Evolutionary conservation across 441 rosid genomes (phyloP).

Genomic region (Aquilaria agallochum): DNA sequence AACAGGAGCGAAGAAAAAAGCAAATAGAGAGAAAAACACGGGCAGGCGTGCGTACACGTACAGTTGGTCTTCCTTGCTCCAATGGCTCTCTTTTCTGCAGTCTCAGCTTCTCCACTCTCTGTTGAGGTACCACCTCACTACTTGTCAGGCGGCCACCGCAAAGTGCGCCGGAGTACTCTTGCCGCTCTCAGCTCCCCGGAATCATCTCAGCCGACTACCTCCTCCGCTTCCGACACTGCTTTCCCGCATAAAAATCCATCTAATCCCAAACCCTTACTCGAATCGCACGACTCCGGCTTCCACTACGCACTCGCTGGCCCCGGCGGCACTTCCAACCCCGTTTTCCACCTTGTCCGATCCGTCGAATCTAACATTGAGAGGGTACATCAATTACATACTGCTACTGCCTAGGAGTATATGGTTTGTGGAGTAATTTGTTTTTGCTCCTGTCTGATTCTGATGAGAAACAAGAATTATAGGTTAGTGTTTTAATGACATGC

Average conservation of each 20-base stretch:
- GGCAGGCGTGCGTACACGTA: too few relatives aligned
- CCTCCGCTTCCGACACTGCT: constrained; percentile 13
- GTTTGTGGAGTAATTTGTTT: neutral
- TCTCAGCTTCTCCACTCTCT: constrained; percentile 35
- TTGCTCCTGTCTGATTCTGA: neutral
- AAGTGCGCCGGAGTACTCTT: constrained; percentile 20
- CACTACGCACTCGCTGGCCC: constrained; percentile 30
- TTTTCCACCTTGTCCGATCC: constrained; percentile 43
- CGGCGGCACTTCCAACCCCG: constrained; percentile 26
- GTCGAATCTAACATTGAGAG: constrained; percentile 69
- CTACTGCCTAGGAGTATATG: too few relatives aligned
- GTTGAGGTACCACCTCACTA: constrained; percentile 20
- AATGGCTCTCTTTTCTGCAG: constrained; percentile 42
- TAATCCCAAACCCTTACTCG: constrained; percentile 17
- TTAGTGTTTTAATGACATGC: neutral
- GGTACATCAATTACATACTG: constrained; percentile 22
- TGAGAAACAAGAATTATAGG: neutral
- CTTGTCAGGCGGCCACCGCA: constrained; percentile 21
- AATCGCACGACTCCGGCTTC: constrained; percentile 35
- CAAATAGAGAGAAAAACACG: too few relatives aligned
- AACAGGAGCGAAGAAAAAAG: too few relatives aligned
- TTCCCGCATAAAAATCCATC: constrained; percentile 22
- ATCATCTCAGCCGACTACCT: constrained; percentile 33
- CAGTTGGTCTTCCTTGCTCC: neutral
- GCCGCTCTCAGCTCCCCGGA: constrained; percentile 51